Evolutionary conservation across 805 yeast genomes (phyloP), one percentile per base, ranked within the genome.

Genomic region (Kluyveromyces nonfermentans): DNA sequence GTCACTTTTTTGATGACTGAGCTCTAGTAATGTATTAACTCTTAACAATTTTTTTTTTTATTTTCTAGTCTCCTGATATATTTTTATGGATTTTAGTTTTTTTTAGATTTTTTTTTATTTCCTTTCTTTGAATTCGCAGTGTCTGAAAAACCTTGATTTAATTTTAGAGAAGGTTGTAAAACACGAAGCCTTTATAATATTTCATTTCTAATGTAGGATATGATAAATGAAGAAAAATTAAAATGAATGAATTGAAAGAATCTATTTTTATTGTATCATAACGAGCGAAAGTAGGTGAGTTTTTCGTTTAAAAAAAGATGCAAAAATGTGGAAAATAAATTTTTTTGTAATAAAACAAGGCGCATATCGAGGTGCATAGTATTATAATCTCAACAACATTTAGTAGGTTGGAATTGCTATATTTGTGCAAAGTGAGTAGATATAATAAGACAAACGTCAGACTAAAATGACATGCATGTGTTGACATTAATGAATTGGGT

Each of bases 211-310:
- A 35, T 22, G 17, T 33, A 35, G 37, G n/a, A 43, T 30, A 35
- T 18, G 37, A 22, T 15, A 32, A 35, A 36, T 35, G 39, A 21
- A 19, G 16, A 14, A 31, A 36, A 41, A 31, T 21, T 34, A n/a
- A 43, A 38, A 37, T 28, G 28, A 43, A 33, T 37, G 40, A 37
- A 36, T 38, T 38, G 41, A 38, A 38, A 18, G 39, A 21, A 28
- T 38, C 31, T 28, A 28, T 30, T 32, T 38, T 28, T 22, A 22
- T 38, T 38, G 41, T 38, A 38, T 38, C 30, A 38, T 38, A 38
- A 38, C 41, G 41, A 38, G 41, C 44, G 44, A 41, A 37, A 32
- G 33, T 16, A 25, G 20, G 28, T 34, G 21, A 38, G 37, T 38
- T 41, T 40, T 20, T 35, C 18, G 28, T 38, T 21, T 41, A 41